Conservation (phyloP, 2,329 filamentous ascomycete species). For the Aspergillus ochraceoroseus region DNA sequence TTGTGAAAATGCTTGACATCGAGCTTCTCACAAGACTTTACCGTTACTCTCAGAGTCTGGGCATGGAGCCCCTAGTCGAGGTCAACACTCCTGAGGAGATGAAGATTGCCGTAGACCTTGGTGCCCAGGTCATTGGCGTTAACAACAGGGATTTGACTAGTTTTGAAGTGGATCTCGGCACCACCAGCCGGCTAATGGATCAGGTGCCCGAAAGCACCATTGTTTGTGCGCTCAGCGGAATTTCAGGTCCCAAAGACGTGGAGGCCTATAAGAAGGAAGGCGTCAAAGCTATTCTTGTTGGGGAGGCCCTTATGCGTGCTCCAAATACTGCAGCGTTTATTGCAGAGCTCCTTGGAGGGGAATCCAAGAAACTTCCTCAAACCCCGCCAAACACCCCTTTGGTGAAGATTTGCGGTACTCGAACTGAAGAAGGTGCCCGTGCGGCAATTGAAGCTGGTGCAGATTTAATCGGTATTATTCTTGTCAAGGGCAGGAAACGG, state of each 20-base stretch:
- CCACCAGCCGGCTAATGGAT: conserved; percentile 79
- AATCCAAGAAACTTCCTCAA: conserved; percentile 23
- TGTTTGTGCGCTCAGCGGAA: conserved; percentile 90
- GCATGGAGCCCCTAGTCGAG: conserved; percentile 96
- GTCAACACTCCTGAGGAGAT: conserved; percentile 95
- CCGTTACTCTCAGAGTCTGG: conserved; percentile 78
- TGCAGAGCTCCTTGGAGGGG: conserved; percentile 67
- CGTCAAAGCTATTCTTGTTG: conserved; percentile 87
- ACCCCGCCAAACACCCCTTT: conserved; percentile 48
- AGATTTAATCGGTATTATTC: conserved; percentile 87
- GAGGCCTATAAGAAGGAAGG: conserved; percentile 81
- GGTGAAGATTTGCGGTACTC: conserved; percentile 94
- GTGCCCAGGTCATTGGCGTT: conserved; percentile 87
- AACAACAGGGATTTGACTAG: conserved; percentile 96
- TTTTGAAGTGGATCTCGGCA: conserved; percentile 93
- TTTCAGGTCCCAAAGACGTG: conserved; percentile 83
- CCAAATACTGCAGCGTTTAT: conserved; percentile 79
- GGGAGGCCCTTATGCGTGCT: conserved; percentile 92
- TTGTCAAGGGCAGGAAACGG: conserved; percentile 75
- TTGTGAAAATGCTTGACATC: conserved; percentile 93
- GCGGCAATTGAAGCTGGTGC: conserved; percentile 80
- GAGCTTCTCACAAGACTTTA: conserved; percentile 72
- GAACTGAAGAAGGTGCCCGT: conserved; percentile 72
- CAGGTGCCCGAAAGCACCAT: conserved; percentile 81
- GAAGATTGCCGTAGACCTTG: conserved; percentile 76